phyloP scores from a whole-genome alignment of 2,329 filamentous ascomycete species.

The Trichothecium roseum region DNA sequence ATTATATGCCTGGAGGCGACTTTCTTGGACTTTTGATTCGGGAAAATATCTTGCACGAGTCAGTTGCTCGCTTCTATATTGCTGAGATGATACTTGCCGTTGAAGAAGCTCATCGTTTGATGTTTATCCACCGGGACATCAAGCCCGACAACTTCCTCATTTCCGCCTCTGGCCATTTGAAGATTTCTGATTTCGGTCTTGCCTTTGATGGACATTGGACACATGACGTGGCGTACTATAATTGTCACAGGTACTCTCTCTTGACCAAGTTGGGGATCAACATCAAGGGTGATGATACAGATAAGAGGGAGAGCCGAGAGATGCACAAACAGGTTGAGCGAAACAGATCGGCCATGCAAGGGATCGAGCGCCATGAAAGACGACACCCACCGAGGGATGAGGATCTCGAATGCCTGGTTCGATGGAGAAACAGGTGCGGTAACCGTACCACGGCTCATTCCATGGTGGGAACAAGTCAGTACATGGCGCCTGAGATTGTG shows the following conservation, averaged over 20 bases:
- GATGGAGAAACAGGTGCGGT: constrained; percentile 59
- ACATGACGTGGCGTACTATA: constrained; percentile 81
- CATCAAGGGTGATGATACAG: constrained; percentile 63
- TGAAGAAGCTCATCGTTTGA: constrained; percentile 79
- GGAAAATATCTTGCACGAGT: constrained; percentile 72
- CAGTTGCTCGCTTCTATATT: constrained; percentile 73
- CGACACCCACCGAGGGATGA: constrained; percentile 15
- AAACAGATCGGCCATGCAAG: constrained; percentile 17
- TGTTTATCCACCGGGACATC: constrained; percentile 89
- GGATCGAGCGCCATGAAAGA: constrained; percentile 21
- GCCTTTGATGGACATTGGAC: constrained; percentile 94
- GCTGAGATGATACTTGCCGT: constrained; percentile 95
- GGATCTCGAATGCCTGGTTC: constrained; percentile 37
- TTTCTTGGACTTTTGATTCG: constrained; percentile 81
- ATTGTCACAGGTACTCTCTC: constrained; percentile 69
- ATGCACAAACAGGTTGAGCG: constrained; percentile 21
- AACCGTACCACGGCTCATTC: constrained; percentile 69
- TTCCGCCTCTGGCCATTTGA: constrained; percentile 76
- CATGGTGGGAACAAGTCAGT: constrained; percentile 90
- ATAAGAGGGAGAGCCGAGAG: constrained; percentile 43
- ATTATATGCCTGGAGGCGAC: constrained; percentile 95
- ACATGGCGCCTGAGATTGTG: constrained; percentile 95
- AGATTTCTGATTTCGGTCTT: constrained; percentile 92
- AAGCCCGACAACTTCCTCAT: constrained; percentile 98
- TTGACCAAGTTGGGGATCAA: constrained; percentile 66